Evolutionary conservation across 1,284 basidiomycete species (phyloP).

Genomic region (Melampsora americana): DNA sequence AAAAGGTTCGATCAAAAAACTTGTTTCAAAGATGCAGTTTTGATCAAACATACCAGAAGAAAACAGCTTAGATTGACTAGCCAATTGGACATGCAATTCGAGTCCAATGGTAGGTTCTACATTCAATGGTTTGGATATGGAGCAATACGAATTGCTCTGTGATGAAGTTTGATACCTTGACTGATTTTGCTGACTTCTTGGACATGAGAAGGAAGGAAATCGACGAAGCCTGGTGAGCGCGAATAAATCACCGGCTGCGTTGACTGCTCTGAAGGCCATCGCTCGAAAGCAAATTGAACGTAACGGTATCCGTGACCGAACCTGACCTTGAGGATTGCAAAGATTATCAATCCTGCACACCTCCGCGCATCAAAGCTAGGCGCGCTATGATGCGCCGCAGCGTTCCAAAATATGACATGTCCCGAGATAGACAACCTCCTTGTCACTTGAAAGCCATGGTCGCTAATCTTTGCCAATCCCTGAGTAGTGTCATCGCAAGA

Average conservation of each 20-base stretch:
- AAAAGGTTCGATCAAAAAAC: conserved; percentile 38
- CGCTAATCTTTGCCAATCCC: too few species aligned
- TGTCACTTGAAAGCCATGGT: too few species aligned
- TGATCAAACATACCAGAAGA: conserved; percentile 63
- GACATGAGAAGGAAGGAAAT: background rate
- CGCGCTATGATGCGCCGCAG: too few species aligned
- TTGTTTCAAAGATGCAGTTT: conserved; percentile 43
- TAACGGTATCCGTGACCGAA: too few species aligned
- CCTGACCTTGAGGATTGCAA: too few species aligned
- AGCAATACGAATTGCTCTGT: background rate
- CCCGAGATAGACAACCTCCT: too few species aligned
- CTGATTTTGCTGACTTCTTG: background rate
- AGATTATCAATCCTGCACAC: too few species aligned
- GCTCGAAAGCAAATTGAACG: background rate
- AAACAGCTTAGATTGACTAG: conserved; percentile 81
- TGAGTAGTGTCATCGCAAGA: too few species aligned
- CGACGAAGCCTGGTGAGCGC: background rate
- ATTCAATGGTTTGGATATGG: background rate
- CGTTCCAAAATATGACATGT: too few species aligned
- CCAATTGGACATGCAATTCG: conserved; percentile 92
- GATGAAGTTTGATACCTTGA: background rate
- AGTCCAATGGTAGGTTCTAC: conserved; percentile 72
- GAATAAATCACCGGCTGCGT: background rate
- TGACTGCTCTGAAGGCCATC: background rate
- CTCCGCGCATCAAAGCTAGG: too few species aligned